Conservation (phyloP, 106 monocot species). For the Apostasia shenzhenica region DNA sequence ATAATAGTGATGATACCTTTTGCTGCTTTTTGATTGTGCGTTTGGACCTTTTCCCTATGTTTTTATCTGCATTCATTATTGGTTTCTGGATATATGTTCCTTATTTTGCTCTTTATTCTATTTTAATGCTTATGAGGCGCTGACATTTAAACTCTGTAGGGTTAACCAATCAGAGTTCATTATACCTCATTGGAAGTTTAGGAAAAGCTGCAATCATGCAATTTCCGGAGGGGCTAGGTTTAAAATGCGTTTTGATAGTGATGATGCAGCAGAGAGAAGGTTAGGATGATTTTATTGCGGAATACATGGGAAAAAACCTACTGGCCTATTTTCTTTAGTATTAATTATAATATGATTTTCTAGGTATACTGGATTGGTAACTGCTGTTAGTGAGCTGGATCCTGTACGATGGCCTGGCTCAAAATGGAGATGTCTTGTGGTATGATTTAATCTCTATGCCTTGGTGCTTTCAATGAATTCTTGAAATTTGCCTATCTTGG, state of each 20-base stretch:
- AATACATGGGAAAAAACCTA: neutral
- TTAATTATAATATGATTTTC: slow-evolving; percentile 1
- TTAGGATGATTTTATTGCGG: slow-evolving; percentile 10
- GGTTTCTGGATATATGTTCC: neutral
- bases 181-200: slow-evolving; percentile 51
- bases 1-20: no score
- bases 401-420: slow-evolving; percentile 80
- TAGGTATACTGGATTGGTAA: slow-evolving; percentile 71
- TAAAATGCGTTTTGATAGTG: slow-evolving; percentile 57
- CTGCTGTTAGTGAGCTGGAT: slow-evolving; percentile 59
- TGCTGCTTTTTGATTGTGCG: no score
- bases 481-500: no score
- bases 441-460: slow-evolving; percentile 9
- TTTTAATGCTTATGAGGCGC: neutral
- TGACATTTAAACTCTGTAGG: slow-evolving; percentile 19
- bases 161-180: slow-evolving; percentile 55
- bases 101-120: neutral
- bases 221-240: slow-evolving; percentile 64
- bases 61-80: neutral
- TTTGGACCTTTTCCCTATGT: no score
- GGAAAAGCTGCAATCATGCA: slow-evolving; percentile 46
- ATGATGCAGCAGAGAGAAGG: slow-evolving; percentile 91
- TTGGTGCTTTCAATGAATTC: no score
- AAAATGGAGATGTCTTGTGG: slow-evolving; percentile 85
- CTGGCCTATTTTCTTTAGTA: neutral